Conservation (phyloP, 2,329 filamentous ascomycete species). For the Ophiocordyceps camponoti-saundersi region DNA sequence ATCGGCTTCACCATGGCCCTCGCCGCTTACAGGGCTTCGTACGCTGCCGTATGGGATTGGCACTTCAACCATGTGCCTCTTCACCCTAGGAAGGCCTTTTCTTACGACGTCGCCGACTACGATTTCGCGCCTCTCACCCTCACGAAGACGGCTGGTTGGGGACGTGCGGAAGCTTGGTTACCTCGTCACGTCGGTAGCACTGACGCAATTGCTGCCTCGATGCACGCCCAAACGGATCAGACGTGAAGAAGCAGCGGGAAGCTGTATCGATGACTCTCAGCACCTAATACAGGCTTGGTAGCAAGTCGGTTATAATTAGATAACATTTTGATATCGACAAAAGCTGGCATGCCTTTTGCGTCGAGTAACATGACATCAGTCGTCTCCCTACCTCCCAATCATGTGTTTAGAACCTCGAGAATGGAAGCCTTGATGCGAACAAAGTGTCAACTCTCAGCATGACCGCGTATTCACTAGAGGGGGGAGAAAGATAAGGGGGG, state of each 20-base stretch:
- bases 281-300: too few species aligned
- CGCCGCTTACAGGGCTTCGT: slow-evolving; percentile 47
- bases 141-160: slow-evolving; percentile 11
- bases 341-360: too few species aligned
- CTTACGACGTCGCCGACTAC: slow-evolving; percentile 2
- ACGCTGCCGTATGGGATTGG: slow-evolving; percentile 54
- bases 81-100: slow-evolving; percentile 10
- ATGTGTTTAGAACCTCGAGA: neutral
- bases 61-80: slow-evolving; percentile 52
- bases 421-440: neutral
- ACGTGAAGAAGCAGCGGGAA: neutral
- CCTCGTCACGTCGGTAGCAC: neutral
- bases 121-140: slow-evolving; percentile 8
- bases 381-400: too few species aligned
- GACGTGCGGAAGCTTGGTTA: slow-evolving; percentile 1
- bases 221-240: too few species aligned
- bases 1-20: slow-evolving; percentile 49
- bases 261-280: neutral
- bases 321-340: too few species aligned
- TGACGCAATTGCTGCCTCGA: neutral
- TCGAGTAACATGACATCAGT: too few species aligned
- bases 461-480: neutral
- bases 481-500: neutral
- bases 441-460: neutral
- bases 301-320: too few species aligned